phyloP scores from a whole-genome alignment of 176 grass and related monocot species.

The Eragrostis nindensis region DNA sequence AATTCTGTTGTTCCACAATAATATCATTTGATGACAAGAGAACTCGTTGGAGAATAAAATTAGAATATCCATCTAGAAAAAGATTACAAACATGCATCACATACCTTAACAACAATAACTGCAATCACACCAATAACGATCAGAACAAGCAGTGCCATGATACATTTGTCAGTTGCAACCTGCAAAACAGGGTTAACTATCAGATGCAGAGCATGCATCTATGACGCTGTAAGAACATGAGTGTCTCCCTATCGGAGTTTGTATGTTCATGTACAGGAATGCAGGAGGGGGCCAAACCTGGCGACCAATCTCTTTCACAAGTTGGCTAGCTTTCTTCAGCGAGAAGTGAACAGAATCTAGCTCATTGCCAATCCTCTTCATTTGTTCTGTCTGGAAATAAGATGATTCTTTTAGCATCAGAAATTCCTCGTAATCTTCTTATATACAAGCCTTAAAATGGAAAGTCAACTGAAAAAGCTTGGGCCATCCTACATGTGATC shows the following conservation, averaged over 20 bases:
- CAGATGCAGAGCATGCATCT: background rate
- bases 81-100: slow-evolving; percentile 47
- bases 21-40: slow-evolving; percentile 1
- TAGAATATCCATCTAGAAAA: slow-evolving; percentile 19
- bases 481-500: background rate
- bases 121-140: slow-evolving; percentile 88
- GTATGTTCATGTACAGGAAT: background rate
- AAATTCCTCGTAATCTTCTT: slow-evolving; percentile 2
- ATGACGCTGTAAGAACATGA: background rate
- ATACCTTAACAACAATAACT: slow-evolving; percentile 95
- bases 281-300: slow-evolving; percentile 37
- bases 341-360: slow-evolving; percentile 74
- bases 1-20: background rate
- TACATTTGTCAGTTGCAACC: slow-evolving; percentile 99
- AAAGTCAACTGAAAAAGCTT: slow-evolving; percentile 1
- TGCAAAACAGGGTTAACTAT: slow-evolving; percentile 52
- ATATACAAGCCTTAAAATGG: background rate
- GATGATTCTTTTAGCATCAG: background rate
- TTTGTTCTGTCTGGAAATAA: slow-evolving; percentile 59
- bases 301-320: slow-evolving; percentile 70
- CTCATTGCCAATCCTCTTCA: slow-evolving; percentile 65
- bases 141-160: slow-evolving; percentile 79
- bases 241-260: background rate
- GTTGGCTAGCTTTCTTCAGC: slow-evolving; percentile 63
- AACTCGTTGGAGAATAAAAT: background rate